Evolutionary conservation across 352 stramenopile species (phyloP).

Genomic region (Phytophthora niederhauseri): DNA sequence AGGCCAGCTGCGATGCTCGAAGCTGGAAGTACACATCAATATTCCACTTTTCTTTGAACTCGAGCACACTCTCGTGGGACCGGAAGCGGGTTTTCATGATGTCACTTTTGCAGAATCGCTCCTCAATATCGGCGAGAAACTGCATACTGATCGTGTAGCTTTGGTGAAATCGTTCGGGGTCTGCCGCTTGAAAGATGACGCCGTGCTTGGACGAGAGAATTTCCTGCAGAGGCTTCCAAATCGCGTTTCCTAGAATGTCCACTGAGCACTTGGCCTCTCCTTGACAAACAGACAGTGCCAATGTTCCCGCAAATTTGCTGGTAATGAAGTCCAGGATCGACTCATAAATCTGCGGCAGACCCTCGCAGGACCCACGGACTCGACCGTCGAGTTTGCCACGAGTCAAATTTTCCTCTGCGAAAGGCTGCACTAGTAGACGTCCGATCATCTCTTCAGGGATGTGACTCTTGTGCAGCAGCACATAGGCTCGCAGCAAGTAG

Average conservation of each 20-base stretch:
- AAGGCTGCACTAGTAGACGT: constrained; percentile 75
- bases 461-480: constrained; percentile 72
- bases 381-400: constrained; percentile 76
- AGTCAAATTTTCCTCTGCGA: constrained; percentile 80
- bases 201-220: constrained; percentile 71
- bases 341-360: constrained; percentile 74
- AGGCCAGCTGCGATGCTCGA: constrained; percentile 58
- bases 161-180: constrained; percentile 81
- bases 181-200: constrained; percentile 85
- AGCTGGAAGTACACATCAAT: constrained; percentile 90
- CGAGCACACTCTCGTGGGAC: constrained; percentile 67
- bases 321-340: constrained; percentile 74
- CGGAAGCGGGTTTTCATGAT: constrained; percentile 70
- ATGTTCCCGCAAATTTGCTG: constrained; percentile 67
- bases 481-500: constrained; percentile 78
- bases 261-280: constrained; percentile 69
- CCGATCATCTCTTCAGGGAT: constrained; percentile 87
- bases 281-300: constrained; percentile 71
- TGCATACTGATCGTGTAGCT: constrained; percentile 82
- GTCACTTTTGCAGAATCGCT: constrained; percentile 57
- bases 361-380: constrained; percentile 77
- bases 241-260: constrained; percentile 80
- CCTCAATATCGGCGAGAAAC: constrained; percentile 66
- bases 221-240: constrained; percentile 82
- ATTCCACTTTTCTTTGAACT: constrained; percentile 91